These are phyloP conservation scores for Tuber brumale DNA, from an alignment of 495 filamentous ascomycete genomes.

Conservation along the genomic window DNA sequence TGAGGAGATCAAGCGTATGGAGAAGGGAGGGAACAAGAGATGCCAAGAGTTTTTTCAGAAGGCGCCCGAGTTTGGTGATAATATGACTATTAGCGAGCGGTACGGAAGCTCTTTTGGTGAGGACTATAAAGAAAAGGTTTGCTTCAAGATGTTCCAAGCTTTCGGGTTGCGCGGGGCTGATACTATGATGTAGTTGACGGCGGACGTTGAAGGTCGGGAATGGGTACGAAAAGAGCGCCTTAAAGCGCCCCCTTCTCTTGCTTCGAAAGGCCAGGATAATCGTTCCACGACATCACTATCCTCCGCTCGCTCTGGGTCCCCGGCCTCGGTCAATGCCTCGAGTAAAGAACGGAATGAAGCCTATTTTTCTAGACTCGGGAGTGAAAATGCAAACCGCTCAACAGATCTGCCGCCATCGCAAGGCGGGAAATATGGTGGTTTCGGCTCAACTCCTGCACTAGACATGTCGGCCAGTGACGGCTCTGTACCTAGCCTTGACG, in stretches of 20 bases:
- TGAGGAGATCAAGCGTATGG: constrained; percentile 48
- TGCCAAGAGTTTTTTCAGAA: constrained; percentile 31
- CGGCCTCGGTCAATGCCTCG: constrained; percentile 18
- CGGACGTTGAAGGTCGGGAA: constrained; percentile 75
- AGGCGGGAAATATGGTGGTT: constrained; percentile 86
- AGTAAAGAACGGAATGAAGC: constrained; percentile 67
- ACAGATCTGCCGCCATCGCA: constrained; percentile 73
- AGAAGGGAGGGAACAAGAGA: constrained; percentile 40
- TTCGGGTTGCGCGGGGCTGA: neutral
- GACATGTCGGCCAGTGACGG: constrained; percentile 19
- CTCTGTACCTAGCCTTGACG: constrained; percentile 58
- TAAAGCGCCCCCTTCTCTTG: constrained; percentile 31
- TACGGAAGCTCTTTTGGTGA: constrained; percentile 84
- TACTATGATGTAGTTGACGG: constrained; percentile 48
- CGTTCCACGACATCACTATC: constrained; percentile 22
- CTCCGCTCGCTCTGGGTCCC: constrained; percentile 12
- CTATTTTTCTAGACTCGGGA: constrained; percentile 79
- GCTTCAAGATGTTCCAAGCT: neutral
- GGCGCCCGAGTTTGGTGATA: constrained; percentile 20
- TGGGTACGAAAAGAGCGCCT: constrained; percentile 62
- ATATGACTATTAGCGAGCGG: constrained; percentile 63
- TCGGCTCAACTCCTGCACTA: constrained; percentile 63
- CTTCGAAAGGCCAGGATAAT: constrained; percentile 6
- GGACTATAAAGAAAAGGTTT: constrained; percentile 81
- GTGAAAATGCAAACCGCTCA: constrained; percentile 67